Base-by-base conservation (phyloP, 176 grass and related monocot species). In the Zea luxurians region DNA sequence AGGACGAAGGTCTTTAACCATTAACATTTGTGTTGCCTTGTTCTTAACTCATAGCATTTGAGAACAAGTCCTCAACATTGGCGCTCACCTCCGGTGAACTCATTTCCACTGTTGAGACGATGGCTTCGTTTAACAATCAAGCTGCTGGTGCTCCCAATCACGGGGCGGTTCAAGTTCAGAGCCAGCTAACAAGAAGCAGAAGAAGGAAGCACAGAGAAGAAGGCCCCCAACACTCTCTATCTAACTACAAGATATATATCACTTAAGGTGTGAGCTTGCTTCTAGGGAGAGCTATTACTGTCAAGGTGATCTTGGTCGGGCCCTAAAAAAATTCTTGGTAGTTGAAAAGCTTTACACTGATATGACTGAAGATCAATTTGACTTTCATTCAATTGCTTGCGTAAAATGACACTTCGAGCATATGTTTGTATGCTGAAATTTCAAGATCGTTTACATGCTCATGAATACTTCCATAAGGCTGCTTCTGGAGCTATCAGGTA, bases 281-380 rank as follows among this genome's bases (percentile, higher is more conserved):
- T 99, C 90, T 79, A 92, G 96, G 46, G 92, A 95, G 78, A 99
- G 96, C 78, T 95, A 99, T 78, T 89, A 85, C 74, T 85, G 92
- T 60, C 96, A 95, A 93, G 96, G 88, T 81, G 96, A 99, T 88
- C 90, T 99, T 7, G 96, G 96, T 43, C 80, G 88, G 66, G 92
- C 96, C 46, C 71, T 99, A 10, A 99, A 99, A 83, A 99, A 99
- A 71, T 99, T 93, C 55, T 73, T 99, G 82, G 83, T 92, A 72
- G 96, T 99, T 73, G 96, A 99, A 73, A 99, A 95, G 34, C 96
- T 95, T 53, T 96, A 99, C 21, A 73, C 87, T 52, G 96, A 99
- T 69, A 99, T 99, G 83, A 95, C 92, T 66, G 96, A 99, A 85
- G 96, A 99, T 74, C 96, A 99, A 69, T 99, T 99, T 86, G 96